phyloP scores from a whole-genome alignment of 129 eudicot species.

The Erigeron canadensis region DNA sequence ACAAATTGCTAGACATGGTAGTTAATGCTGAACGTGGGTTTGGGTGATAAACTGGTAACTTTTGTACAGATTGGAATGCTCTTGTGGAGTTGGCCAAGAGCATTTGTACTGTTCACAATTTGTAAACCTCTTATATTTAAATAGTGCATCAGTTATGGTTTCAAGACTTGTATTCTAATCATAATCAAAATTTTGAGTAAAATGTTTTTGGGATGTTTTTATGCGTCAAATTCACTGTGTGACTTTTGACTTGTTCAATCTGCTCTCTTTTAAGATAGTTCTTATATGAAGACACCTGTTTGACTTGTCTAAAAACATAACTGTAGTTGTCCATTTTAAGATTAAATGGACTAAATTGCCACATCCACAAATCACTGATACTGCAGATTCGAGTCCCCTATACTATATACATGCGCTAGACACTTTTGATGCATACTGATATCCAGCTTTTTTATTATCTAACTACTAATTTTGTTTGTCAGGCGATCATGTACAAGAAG shows the following conservation, averaged over 20 bases:
- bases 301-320: background rate
- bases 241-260: too few relatives aligned
- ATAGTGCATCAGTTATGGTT: too few relatives aligned
- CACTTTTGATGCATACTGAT: background rate
- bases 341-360: background rate
- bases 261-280: background rate
- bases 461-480: slow-evolving; percentile 16
- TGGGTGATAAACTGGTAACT: background rate
- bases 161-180: too few relatives aligned
- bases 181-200: too few relatives aligned
- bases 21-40: background rate
- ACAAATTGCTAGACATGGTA: background rate
- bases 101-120: too few relatives aligned
- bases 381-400: background rate
- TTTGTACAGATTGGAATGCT: background rate
- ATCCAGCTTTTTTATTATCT: background rate
- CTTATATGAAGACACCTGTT: background rate
- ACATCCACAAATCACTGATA: background rate
- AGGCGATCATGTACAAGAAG: slow-evolving; percentile 96
- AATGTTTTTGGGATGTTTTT: too few relatives aligned
- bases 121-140: too few relatives aligned
- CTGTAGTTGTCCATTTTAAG: background rate
- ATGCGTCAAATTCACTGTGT: too few relatives aligned
- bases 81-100: too few relatives aligned
- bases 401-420: background rate